A percentile compares a stretch with the other conserved stretches of the same genome.
phyloP scores from a whole-genome alignment of 2,329 filamentous ascomycete genomes.

The Coccinonectria pachysandricola region DNA sequence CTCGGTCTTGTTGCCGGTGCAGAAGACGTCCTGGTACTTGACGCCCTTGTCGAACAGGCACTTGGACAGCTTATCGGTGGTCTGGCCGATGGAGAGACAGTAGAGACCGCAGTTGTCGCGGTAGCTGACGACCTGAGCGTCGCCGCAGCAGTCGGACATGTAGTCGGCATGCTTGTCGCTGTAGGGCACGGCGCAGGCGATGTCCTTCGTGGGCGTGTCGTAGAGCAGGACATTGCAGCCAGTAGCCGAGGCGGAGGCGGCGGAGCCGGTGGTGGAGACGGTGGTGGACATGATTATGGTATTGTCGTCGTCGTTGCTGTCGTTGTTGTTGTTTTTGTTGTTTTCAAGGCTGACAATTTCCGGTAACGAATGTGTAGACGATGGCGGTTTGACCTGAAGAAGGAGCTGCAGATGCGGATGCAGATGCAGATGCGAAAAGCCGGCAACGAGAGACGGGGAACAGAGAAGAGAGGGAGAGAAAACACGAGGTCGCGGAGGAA shows the following conservation, averaged over 20 bases:
- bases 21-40: constrained; percentile 31
- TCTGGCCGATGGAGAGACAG: constrained; percentile 30
- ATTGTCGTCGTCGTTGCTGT: constrained; percentile 8
- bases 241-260: constrained; percentile 6
- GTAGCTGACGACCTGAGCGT: constrained; percentile 34
- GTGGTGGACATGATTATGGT: constrained; percentile 15
- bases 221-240: constrained; percentile 23
- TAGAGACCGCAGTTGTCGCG: constrained; percentile 38
- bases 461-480: too few relatives aligned
- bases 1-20: constrained; percentile 27
- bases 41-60: constrained; percentile 33
- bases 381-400: too few relatives aligned
- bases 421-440: too few relatives aligned
- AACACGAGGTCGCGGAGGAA: too few relatives aligned
- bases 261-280: constrained; percentile 3
- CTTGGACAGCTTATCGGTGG: constrained; percentile 16
- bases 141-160: constrained; percentile 35
- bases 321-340: too few relatives aligned
- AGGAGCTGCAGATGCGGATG: too few relatives aligned
- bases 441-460: too few relatives aligned
- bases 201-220: constrained; percentile 32
- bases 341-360: background rate
- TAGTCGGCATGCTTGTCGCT: constrained; percentile 30
- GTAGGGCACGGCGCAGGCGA: constrained; percentile 33
- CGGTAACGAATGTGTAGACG: too few relatives aligned